These are phyloP conservation scores for Arabidopsis suecica DNA, from an alignment of 345 rosid species.

Conservation along the genomic window DNA sequence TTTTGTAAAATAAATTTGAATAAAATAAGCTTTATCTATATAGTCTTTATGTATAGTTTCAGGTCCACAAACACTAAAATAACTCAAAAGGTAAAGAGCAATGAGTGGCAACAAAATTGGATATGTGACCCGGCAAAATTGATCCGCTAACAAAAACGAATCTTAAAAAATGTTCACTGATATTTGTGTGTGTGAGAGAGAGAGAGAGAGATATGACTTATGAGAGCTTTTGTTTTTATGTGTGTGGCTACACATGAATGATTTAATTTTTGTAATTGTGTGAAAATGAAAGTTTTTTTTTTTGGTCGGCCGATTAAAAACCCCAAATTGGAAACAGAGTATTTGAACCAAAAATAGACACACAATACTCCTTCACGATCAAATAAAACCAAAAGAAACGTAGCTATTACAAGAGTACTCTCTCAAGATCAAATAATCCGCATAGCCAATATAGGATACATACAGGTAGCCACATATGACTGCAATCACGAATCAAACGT, in stretches of 20 bases:
- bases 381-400: background rate
- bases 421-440: background rate
- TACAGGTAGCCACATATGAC: background rate
- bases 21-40: background rate
- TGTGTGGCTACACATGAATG: background rate
- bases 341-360: background rate
- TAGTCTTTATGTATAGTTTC: too few species aligned
- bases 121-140: constrained; percentile 4
- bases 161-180: background rate
- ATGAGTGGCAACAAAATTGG: background rate
- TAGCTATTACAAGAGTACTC: background rate
- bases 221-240: background rate
- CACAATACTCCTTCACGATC: background rate
- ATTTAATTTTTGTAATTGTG: background rate
- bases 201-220: background rate
- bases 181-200: background rate
- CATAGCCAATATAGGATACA: background rate
- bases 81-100: constrained; percentile 21
- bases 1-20: background rate
- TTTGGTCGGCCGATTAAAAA: background rate
- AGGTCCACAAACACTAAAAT: constrained; percentile 3
- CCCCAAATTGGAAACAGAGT: background rate
- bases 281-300: background rate
- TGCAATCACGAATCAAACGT: background rate
- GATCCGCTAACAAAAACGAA: background rate